Evolutionary conservation across 1,284 basidiomycete species (phyloP), one percentile per base, ranked within the genome.

Genomic region (Leccinum fallax): DNA sequence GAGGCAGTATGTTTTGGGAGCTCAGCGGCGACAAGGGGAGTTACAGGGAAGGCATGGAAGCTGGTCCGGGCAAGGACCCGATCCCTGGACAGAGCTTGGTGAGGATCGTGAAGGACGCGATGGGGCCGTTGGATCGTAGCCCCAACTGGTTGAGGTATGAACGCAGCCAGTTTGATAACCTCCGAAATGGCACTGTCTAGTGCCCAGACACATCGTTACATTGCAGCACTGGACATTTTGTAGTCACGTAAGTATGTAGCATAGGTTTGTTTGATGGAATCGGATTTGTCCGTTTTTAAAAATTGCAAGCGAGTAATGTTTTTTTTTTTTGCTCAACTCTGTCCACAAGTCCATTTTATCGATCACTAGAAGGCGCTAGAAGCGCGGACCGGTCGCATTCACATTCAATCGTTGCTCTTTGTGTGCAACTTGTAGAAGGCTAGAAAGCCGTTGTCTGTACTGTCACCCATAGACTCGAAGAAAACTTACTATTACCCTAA

Each of bases 1-100:
- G 87, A 2, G 93, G 92, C 4, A 89, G 88, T 64, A 94, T 94
- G 92, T 93, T 89, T 69, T 93, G 92, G 92, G 91, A 93, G 73
- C 79, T 93, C 60, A 90, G 88, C 68, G 91, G 90, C 2, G 91
- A 93, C 76, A 93, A 93, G 74, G 87, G 85, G 5, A 76, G 75
- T 11, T 68, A 74, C 26, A 80, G 89, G 61, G 83, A 89, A 28
- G 89, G 84, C 5, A 89, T 92, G 85, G 90, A 93, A 66, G 75
- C 78, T 9, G 89, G 88, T 6, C 78, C 73, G 2, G 89, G 87
- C 5, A 90, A 90, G 71, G 86, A 86, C 30, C 77, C 77, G 2
- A 80, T 84, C 62, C 81, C 84, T 40, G 89, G 88, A 3, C 67
- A 72, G 63, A 91, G 89, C 69, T 76, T 93, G 64, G 83, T 93